phyloP scores from a whole-genome alignment of 108 stramenopile species.

The Nitzschia inconspicua region DNA sequence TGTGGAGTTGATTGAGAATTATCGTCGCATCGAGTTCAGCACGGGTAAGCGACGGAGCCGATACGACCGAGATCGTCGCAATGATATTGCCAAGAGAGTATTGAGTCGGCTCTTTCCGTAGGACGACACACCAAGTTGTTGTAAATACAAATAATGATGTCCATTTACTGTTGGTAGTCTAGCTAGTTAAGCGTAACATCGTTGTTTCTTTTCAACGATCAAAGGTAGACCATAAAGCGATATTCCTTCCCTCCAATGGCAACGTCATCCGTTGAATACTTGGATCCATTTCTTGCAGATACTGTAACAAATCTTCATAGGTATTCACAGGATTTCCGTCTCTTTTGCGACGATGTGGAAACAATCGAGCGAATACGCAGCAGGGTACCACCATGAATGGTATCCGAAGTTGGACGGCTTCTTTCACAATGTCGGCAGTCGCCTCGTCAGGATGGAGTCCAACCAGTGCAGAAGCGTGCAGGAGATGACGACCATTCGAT shows the following conservation, averaged over 20 bases:
- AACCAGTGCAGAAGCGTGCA: slow-evolving; percentile 50
- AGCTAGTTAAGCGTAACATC: neutral
- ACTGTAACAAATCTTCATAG: slow-evolving; percentile 67
- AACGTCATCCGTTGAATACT: slow-evolving; percentile 49
- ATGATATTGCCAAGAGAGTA: slow-evolving; percentile 26
- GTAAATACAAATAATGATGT: neutral
- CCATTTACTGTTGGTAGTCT: neutral
- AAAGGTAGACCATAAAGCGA: slow-evolving; percentile 61
- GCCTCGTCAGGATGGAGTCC: slow-evolving; percentile 90
- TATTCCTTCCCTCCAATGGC: slow-evolving; percentile 70
- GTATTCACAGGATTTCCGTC: slow-evolving; percentile 46
- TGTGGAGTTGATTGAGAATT: slow-evolving; percentile 36
- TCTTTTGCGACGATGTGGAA: slow-evolving; percentile 44
- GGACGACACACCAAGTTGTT: neutral
- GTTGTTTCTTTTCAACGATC: neutral
- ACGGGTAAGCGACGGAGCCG: slow-evolving; percentile 23
- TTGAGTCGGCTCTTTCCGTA: slow-evolving; percentile 28
- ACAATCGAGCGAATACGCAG: slow-evolving; percentile 77
- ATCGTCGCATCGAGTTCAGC: slow-evolving; percentile 38
- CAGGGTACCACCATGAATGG: slow-evolving; percentile 86
- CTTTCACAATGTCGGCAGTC: slow-evolving; percentile 69
- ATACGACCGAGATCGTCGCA: slow-evolving; percentile 23
- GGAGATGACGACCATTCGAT: too few relatives aligned
- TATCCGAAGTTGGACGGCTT: slow-evolving; percentile 56
- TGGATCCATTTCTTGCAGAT: slow-evolving; percentile 49